Conservation (phyloP, 2,329 filamentous ascomycete species). For the Diaporthe amygdali region DNA sequence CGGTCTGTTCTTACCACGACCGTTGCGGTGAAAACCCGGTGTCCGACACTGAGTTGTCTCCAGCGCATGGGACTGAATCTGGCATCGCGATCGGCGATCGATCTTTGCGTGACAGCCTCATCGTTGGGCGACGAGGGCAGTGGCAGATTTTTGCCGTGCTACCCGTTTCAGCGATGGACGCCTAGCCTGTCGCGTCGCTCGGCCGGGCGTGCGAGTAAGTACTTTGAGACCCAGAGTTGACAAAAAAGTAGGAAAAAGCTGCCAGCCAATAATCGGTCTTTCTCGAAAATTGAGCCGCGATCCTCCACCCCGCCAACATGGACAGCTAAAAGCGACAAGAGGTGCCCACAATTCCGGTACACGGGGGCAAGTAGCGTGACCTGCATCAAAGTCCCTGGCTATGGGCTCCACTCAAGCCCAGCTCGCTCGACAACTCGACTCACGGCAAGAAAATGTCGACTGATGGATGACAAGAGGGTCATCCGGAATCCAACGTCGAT, state of each 20-base stretch:
- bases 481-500: constrained; percentile 4
- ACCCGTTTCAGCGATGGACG: constrained; percentile 8
- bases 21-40: not conserved
- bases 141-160: constrained; percentile 11
- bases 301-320: constrained; percentile 19
- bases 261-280: constrained; percentile 23
- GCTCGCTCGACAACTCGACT: constrained; percentile 6
- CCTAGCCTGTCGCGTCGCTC: constrained; percentile 13
- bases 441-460: constrained; percentile 3
- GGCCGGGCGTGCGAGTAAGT: constrained; percentile 10
- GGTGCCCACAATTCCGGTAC: not conserved
- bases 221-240: not conserved
- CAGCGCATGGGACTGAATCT: not conserved
- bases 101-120: constrained; percentile 1
- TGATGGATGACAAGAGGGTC: constrained; percentile 6
- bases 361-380: not conserved
- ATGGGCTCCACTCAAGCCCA: constrained; percentile 3
- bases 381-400: not conserved
- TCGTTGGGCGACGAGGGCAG: constrained; percentile 6
- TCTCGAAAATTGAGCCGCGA: constrained; percentile 18
- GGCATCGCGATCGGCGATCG: not conserved
- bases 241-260: constrained; percentile 21
- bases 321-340: not conserved
- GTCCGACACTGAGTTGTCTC: not conserved
- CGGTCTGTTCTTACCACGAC: not conserved